Base-by-base conservation (phyloP, 2,329 filamentous ascomycete genomes). In the Aspergillus brunneoviolaceus region DNA sequence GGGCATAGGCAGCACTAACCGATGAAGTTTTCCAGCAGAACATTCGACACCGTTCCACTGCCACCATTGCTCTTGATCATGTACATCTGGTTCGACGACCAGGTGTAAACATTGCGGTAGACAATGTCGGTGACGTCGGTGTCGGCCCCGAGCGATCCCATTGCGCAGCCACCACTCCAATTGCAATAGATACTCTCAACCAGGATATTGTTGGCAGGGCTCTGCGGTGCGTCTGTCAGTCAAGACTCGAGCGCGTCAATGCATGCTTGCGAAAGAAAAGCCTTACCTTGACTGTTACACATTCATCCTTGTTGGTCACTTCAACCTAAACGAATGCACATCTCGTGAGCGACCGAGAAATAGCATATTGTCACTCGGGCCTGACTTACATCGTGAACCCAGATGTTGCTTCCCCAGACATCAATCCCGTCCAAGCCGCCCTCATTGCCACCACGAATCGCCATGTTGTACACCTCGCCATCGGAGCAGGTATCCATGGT, bases 61-160 rank as follows among this genome's bases (percentile, higher is more conserved):
- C 85, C 85, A 48, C 85, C 85, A 65, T 85, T 83, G 56, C 80
- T 82, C 72, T 87, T 87, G 76, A 87, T 81, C 83, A 85, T 84
- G 72, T 82, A 81, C 84, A 87, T 86, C 67, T 87, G 83, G 76
- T 87, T 87, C 10, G 81, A 82, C n/a, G 78, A 75, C 73, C 78
- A 80, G 31, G 84, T 86, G 75, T 87, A 87, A 62, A 87, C 69
- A 67, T 86, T 85, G 65, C 76, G 74, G 74, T 86, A 87, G 29
- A 75, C 70, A 60, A 87, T 77, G 60, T 84, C 74, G 45, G 79
- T 80, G 68, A 86, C 82, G 60, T 81, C 76, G 21, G 75, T 82
- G 59, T 79, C 77, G 12, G 74, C 71, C 5, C 77, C 80, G 2
- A 87, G 76, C 3, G 82, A 85, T 39, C 85, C 85, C 65, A 87